Conservation (phyloP, 805 yeast species). For the Wickerhamiella musiphila region DNA sequence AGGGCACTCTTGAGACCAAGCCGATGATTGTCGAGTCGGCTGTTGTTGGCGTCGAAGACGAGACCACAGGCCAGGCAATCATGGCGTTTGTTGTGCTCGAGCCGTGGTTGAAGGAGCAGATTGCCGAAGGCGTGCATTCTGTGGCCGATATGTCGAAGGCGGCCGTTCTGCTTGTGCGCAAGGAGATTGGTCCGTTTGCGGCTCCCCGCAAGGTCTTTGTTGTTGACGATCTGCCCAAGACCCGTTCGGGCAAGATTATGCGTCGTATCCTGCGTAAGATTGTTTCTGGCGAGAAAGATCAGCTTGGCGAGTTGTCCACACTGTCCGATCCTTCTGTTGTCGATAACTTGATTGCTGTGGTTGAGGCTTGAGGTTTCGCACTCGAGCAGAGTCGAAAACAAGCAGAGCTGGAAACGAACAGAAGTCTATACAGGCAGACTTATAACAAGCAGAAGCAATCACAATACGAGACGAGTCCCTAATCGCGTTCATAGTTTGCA, state of each 20-base stretch:
- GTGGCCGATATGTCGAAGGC: constrained; percentile 37
- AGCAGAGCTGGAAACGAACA: too few relatives aligned
- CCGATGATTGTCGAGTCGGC: constrained; percentile 79
- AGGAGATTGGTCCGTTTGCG: constrained; percentile 83
- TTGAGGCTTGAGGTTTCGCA: too few relatives aligned
- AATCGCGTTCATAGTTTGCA: too few relatives aligned
- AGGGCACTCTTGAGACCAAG: constrained; percentile 43
- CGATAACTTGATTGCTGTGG: constrained; percentile 53
- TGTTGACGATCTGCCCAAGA: constrained; percentile 89
- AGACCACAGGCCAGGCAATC: constrained; percentile 94
- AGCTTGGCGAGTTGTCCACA: constrained; percentile 83
- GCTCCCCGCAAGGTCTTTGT: constrained; percentile 79
- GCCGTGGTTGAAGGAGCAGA: constrained; percentile 41
- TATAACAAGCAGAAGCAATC: too few relatives aligned
- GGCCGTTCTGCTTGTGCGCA: constrained; percentile 74
- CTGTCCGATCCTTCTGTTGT: constrained; percentile 76
- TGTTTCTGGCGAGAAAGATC: constrained; percentile 79
- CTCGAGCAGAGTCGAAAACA: too few relatives aligned
- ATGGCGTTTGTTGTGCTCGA: constrained; percentile 58
- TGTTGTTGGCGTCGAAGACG: constrained; percentile 91
- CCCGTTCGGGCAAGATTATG: constrained; percentile 97
- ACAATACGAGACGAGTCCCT: too few relatives aligned
- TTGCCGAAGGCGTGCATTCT: constrained; percentile 21
- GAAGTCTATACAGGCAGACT: too few relatives aligned
- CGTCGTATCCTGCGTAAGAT: constrained; percentile 92